Base-by-base conservation (phyloP, 129 eudicot genomes). In the Arctium lappa region DNA sequence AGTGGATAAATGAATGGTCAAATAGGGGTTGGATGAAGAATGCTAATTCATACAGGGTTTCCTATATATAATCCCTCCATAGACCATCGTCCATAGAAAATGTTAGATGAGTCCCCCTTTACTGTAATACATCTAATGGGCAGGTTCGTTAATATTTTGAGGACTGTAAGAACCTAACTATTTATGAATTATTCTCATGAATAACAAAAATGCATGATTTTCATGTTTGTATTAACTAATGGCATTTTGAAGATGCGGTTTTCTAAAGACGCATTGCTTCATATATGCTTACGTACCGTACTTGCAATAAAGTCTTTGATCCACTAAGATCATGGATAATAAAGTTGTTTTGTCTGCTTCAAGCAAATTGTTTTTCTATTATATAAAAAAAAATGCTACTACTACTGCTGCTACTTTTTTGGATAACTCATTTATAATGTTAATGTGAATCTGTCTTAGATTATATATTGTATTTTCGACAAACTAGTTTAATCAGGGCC, bases 251-350 rank as follows among this genome's bases (percentile, higher is more conserved):
- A 72, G 83, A 72, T 44, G 39, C 11, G 13, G 42, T 68, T 80
- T 72, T 36, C 32, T 7, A 69, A 69, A 79, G 83, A 80, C 5
- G 72, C 60, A 12, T 72, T 80, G 74, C 65, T 48, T 44, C 34
- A 69, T 36, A 71, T 34, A 31, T 82, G 80, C 76, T 82, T 82
- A 66, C 60, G 80, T 82, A 82, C 33, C 85, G 65, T 73, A 73
- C 73, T 74, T 82, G 42, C 70, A 44, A 63, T 82, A 82, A 82
- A 82, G 85, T 75, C 76, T 75, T 22, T 68, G 68, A 74, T 82
- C 81, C 86, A 82, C 86, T 82, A 82, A 44, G 81, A 82, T 82
- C 77, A 76, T 68, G 76, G 72, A 76, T 82, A 69, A 82, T 76
- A 82, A 82, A 82, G 81, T 34, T 48, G n/a, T 82, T 82, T 63